Evolutionary conservation across 352 stramenopile genomes (phyloP).

Genomic region (Phytopythium aichiense): DNA sequence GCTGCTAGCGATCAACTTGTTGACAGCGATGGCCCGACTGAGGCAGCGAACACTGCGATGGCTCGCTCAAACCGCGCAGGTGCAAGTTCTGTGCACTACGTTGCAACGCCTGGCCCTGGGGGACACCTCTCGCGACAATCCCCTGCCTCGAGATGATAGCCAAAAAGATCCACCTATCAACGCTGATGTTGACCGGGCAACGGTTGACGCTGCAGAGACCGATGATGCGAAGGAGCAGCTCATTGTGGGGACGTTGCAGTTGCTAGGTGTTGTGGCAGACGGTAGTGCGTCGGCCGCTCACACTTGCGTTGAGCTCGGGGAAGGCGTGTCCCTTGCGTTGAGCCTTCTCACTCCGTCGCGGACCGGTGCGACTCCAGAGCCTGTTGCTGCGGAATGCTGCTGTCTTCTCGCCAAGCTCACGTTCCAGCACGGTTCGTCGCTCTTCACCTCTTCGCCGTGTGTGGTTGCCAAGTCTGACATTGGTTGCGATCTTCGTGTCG

Average conservation of each 20-base stretch:
- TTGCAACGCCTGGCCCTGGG: constrained; percentile 10
- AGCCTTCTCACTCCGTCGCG: constrained; percentile 24
- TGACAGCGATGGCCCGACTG: constrained; percentile 24
- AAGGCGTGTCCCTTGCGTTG: constrained; percentile 23
- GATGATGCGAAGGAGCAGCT: background rate
- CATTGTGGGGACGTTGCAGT: constrained; percentile 9
- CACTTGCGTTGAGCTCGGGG: constrained; percentile 12
- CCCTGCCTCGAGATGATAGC: background rate
- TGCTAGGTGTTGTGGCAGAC: constrained; percentile 10
- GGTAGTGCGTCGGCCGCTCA: constrained; percentile 5
- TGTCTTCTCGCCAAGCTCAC: constrained; percentile 54
- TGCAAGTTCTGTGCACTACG: constrained; percentile 22
- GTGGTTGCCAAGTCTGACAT: background rate
- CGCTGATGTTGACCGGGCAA: background rate
- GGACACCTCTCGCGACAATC: background rate
- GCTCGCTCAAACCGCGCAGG: constrained; percentile 14
- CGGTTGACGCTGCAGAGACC: background rate
- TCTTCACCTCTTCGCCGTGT: background rate
- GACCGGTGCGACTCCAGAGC: constrained; percentile 13
- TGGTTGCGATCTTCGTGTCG: background rate
- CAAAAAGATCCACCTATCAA: background rate
- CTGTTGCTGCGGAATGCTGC: constrained; percentile 40
- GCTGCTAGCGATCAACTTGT: constrained; percentile 23
- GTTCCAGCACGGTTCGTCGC: constrained; percentile 49
- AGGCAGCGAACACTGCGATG: constrained; percentile 22